Conservation (phyloP, 2,329 filamentous ascomycete species). For the Onygenales sp. region DNA sequence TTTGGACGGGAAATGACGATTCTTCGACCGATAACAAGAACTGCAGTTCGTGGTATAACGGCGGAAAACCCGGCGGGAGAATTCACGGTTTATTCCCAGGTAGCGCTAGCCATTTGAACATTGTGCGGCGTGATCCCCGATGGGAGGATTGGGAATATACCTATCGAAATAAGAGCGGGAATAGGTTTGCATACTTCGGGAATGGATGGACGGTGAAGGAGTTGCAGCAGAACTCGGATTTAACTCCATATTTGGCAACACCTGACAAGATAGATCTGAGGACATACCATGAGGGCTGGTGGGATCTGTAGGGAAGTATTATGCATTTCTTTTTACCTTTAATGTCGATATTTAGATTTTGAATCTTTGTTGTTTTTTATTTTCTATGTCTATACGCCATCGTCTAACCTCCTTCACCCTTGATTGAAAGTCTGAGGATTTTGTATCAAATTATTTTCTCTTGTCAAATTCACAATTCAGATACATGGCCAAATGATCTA, state of each 20-base stretch:
- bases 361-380: neutral
- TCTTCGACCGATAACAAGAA: conserved; percentile 41
- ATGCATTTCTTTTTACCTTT: neutral
- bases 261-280: conserved; percentile 50
- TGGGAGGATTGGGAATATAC: conserved; percentile 53
- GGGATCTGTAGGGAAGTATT: conserved; percentile 31
- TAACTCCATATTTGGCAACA: conserved; percentile 54
- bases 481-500: too few relatives aligned
- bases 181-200: conserved; percentile 50
- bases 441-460: too few relatives aligned
- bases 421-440: too few relatives aligned
- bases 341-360: neutral
- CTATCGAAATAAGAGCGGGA: conserved; percentile 34
- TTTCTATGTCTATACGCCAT: neutral
- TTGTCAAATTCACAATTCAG: too few relatives aligned
- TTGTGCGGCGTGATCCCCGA: conserved; percentile 46
- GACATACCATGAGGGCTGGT: conserved; percentile 61
- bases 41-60: conserved; percentile 66
- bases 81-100: conserved; percentile 65
- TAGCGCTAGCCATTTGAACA: conserved; percentile 53
- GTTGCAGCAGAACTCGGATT: conserved; percentile 44
- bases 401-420: neutral
- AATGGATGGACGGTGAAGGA: conserved; percentile 58
- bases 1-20: conserved; percentile 27
- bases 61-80: conserved; percentile 50